A percentile compares a stretch with the other conserved stretches of the same genome.
Evolutionary conservation across 495 filamentous ascomycete species (phyloP).

Genomic region (Aspergillus homomorphus): DNA sequence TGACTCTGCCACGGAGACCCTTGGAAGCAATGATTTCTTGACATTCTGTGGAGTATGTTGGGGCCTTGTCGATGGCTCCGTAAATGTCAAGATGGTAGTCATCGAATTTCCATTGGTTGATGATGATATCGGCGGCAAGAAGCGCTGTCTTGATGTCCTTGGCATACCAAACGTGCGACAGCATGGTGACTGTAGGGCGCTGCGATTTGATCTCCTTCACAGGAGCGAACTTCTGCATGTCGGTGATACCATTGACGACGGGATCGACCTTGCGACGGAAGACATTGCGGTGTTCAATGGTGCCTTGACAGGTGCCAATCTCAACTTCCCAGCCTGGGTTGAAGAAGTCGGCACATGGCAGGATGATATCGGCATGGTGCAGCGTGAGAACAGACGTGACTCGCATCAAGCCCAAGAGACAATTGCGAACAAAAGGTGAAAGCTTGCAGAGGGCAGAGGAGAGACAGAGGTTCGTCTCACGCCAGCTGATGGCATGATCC

Average conservation of each 20-base stretch:
- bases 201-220: conserved; percentile 55
- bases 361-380: conserved; percentile 62
- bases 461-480: conserved; percentile 60
- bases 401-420: conserved; percentile 54
- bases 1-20: conserved; percentile 51
- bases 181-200: conserved; percentile 61
- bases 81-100: conserved; percentile 64
- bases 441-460: conserved; percentile 59
- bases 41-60: conserved; percentile 58
- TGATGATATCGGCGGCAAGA: conserved; percentile 61
- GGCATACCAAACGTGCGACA: conserved; percentile 63
- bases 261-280: conserved; percentile 65
- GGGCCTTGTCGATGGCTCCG: conserved; percentile 58
- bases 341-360: conserved; percentile 65
- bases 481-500: conserved; percentile 67
- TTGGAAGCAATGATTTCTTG: conserved; percentile 62
- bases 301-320: conserved; percentile 58
- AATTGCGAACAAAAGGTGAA: conserved; percentile 55
- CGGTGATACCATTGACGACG: conserved; percentile 64
- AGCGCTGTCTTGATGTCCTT: conserved; percentile 65
- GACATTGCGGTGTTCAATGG: conserved; percentile 54
- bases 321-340: conserved; percentile 68
- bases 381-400: conserved; percentile 58
- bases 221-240: conserved; percentile 62
- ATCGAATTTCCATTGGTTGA: conserved; percentile 63